Percentiles rank a stretch among this genome's conserved stretches.
These are phyloP conservation scores for Phytophthora kernoviae DNA, from an alignment of 352 stramenopile species.

Conservation along the genomic window DNA sequence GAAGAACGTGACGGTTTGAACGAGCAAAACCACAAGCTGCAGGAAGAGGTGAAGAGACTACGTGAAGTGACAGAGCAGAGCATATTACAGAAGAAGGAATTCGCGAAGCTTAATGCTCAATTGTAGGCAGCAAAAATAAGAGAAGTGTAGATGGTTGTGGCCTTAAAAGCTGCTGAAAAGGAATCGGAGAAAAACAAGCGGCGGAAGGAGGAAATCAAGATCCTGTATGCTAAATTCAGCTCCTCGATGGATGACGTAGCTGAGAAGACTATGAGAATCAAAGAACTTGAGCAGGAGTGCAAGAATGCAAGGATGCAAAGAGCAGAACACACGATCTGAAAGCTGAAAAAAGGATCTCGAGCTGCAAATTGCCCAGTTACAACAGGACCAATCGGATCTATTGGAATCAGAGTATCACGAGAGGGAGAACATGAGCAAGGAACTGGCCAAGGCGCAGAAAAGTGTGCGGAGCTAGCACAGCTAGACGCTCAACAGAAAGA, in stretches of 20 bases:
- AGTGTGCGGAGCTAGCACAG: slow-evolving; percentile 30
- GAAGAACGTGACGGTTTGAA: slow-evolving; percentile 35
- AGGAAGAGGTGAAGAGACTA: slow-evolving; percentile 20
- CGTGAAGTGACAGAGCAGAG: slow-evolving; percentile 26
- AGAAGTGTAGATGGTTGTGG: slow-evolving; percentile 11
- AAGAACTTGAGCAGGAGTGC: slow-evolving; percentile 37
- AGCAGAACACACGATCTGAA: slow-evolving; percentile 1
- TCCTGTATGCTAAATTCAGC: slow-evolving; percentile 42
- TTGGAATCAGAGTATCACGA: slow-evolving; percentile 11
- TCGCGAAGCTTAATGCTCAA: slow-evolving; percentile 37
- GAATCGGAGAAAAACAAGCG: slow-evolving; percentile 22
- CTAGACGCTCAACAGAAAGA: slow-evolving; percentile 12
- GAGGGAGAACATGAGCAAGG: slow-evolving; percentile 14
- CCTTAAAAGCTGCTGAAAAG: slow-evolving; percentile 14
- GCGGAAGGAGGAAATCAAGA: slow-evolving; percentile 37
- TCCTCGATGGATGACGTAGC: slow-evolving; percentile 35
- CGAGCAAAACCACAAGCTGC: slow-evolving; percentile 33
- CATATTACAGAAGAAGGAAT: slow-evolving; percentile 24
- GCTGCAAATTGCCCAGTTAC: slow-evolving; percentile 29
- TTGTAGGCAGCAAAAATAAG: slow-evolving; percentile 26
- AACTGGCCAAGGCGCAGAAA: slow-evolving; percentile 26
- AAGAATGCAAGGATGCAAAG: slow-evolving; percentile 22
- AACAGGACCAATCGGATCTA: slow-evolving; percentile 25
- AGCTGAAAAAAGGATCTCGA: slow-evolving; percentile 22
- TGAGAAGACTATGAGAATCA: slow-evolving; percentile 45